Percentiles rank a stretch among this genome's conserved stretches.
These are phyloP conservation scores for Panus rudis DNA, from an alignment of 768 basidiomycete genomes.

Conservation along the genomic window DNA sequence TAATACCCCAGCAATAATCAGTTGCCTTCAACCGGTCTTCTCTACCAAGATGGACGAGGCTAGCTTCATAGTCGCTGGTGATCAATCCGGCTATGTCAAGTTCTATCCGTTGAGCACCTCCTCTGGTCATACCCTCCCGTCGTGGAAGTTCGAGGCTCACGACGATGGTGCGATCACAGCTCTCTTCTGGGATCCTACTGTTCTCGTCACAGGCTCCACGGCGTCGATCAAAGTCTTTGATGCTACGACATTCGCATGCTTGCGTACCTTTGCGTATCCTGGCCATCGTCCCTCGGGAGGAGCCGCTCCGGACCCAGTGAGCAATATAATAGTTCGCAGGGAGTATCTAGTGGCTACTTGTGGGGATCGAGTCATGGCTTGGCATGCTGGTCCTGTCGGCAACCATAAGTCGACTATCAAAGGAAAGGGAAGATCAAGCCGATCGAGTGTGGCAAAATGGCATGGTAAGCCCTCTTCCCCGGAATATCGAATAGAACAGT, in stretches of 20 bases:
- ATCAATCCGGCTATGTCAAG: slow-evolving; percentile 55
- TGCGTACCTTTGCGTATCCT: slow-evolving; percentile 51
- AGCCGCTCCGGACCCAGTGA: slow-evolving; percentile 37
- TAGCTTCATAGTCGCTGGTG: slow-evolving; percentile 57
- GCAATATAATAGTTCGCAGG: slow-evolving; percentile 48
- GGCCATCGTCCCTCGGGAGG: slow-evolving; percentile 20
- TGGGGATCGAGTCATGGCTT: slow-evolving; percentile 58
- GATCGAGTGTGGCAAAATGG: slow-evolving; percentile 25
- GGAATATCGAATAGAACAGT: neutral
- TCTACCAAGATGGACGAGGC: slow-evolving; percentile 26
- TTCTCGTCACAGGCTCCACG: slow-evolving; percentile 59
- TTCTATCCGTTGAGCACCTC: slow-evolving; percentile 46
- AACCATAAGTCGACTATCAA: slow-evolving; percentile 23
- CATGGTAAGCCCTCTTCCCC: slow-evolving; percentile 25
- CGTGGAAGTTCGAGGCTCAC: slow-evolving; percentile 54
- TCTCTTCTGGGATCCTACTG: slow-evolving; percentile 51
- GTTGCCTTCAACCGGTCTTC: slow-evolving; percentile 44
- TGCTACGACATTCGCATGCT: slow-evolving; percentile 48
- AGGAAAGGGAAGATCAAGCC: slow-evolving; percentile 14
- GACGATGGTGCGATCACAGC: slow-evolving; percentile 58
- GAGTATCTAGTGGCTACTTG: slow-evolving; percentile 54
- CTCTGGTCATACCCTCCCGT: slow-evolving; percentile 21
- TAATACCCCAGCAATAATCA: slow-evolving; percentile 42
- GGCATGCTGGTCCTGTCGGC: slow-evolving; percentile 51
- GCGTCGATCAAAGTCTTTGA: slow-evolving; percentile 53